Evolutionary conservation across 2,329 filamentous ascomycete species (phyloP).

Genomic region (Truncatella angustata): DNA sequence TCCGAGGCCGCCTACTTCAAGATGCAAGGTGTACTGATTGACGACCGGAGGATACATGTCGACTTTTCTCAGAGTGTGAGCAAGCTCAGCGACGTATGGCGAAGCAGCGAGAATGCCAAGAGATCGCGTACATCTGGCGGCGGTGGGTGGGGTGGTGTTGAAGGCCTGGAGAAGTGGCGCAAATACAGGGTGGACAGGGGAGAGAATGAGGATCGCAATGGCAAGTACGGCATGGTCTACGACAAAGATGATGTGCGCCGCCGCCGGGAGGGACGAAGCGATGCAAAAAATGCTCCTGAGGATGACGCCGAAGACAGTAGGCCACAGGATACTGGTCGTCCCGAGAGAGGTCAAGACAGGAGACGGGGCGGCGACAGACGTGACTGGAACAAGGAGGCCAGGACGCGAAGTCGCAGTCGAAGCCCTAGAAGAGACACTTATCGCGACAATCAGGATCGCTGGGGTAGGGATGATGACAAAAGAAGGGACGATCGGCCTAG

Average conservation of each 20-base stretch:
- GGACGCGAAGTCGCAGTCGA: conserved; percentile 29
- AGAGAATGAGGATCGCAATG: conserved; percentile 40
- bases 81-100: conserved; percentile 86
- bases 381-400: conserved; percentile 27
- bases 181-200: conserved; percentile 63
- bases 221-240: conserved; percentile 77
- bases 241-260: conserved; percentile 67
- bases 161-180: conserved; percentile 81
- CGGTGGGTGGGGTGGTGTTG: conserved; percentile 83
- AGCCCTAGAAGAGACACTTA: conserved; percentile 25
- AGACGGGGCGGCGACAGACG: conserved; percentile 20
- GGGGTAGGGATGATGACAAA: conserved; percentile 13
- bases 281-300: conserved; percentile 24
- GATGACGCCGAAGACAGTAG: conserved; percentile 21
- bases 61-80: conserved; percentile 96
- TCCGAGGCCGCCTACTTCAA: conserved; percentile 98
- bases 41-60: conserved; percentile 95
- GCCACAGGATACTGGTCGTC: conserved; percentile 17
- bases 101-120: conserved; percentile 80
- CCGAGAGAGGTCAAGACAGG: conserved; percentile 25
- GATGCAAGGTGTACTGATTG: conserved; percentile 96
- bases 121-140: conserved; percentile 50
- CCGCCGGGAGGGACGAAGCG: conserved; percentile 41
- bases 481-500: conserved; percentile 17
- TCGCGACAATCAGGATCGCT: conserved; percentile 13